Conservation (phyloP, 495 filamentous ascomycete genomes). For the Terfezia claveryi region DNA sequence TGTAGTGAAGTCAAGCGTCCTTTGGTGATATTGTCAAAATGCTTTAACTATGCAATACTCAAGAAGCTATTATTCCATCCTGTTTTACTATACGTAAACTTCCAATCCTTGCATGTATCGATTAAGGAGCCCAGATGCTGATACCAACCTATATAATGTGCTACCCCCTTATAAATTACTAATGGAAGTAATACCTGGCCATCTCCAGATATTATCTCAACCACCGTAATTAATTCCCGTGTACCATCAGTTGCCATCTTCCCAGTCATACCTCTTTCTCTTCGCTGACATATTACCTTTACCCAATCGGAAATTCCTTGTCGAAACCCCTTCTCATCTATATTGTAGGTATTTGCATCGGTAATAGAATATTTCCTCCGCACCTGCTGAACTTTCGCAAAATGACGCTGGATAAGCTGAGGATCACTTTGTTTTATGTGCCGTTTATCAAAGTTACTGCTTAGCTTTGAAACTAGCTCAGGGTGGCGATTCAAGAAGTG, state of each 20-base stretch:
- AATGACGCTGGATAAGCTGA: neutral
- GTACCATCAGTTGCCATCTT: neutral
- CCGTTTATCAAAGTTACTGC: neutral
- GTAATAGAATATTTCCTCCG: neutral
- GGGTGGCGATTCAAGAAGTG: neutral
- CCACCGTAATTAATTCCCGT: neutral
- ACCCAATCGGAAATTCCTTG: neutral
- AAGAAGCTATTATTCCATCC: constrained; percentile 15
- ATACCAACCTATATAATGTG: neutral
- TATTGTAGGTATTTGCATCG: neutral
- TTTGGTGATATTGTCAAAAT: constrained; percentile 5
- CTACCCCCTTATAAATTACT: constrained; percentile 2
- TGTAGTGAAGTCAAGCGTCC: too few species aligned
- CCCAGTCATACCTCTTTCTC: neutral
- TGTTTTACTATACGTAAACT: constrained; percentile 7
- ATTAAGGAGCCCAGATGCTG: neutral
- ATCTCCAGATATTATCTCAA: neutral
- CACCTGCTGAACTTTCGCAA: neutral
- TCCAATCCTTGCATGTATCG: neutral
- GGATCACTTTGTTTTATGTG: neutral
- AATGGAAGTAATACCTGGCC: neutral
- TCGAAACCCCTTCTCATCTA: neutral
- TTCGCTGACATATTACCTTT: neutral
- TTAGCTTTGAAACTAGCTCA: neutral
- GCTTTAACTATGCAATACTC: constrained; percentile 10